Percentiles rank a stretch among this genome's conserved stretches.
Conservation (phyloP, 192 early-diverging fungal genomes). For the Coemansia sp. region DNA sequence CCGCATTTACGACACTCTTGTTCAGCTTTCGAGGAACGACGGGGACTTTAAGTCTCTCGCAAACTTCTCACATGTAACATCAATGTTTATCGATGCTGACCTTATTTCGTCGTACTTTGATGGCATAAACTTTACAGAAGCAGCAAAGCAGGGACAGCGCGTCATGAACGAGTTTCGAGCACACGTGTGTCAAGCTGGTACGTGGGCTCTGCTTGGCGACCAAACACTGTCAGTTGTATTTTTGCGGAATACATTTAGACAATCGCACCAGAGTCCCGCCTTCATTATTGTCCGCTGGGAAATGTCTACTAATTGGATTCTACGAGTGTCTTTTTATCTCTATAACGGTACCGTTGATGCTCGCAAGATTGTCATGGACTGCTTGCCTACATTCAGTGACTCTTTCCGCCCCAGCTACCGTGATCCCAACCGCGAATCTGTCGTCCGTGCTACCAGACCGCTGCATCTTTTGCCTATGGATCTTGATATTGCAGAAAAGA, state of each 20-base stretch:
- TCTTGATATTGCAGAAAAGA: constrained; percentile 16
- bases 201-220: constrained; percentile 50
- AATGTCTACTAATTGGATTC: constrained; percentile 49
- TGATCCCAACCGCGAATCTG: constrained; percentile 25
- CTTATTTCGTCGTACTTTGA: constrained; percentile 40
- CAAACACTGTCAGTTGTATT: constrained; percentile 40
- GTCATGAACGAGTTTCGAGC: constrained; percentile 49
- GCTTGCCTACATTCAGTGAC: constrained; percentile 36
- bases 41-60: constrained; percentile 20
- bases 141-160: constrained; percentile 32
- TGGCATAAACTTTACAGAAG: constrained; percentile 46
- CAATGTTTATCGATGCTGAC: constrained; percentile 49
- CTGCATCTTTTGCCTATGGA: constrained; percentile 52
- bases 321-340: constrained; percentile 44
- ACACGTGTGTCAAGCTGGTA: constrained; percentile 40
- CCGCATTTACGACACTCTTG: constrained; percentile 30
- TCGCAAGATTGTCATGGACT: constrained; percentile 46
- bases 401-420: constrained; percentile 36
- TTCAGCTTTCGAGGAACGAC: constrained; percentile 24
- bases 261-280: constrained; percentile 29
- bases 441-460: constrained; percentile 44
- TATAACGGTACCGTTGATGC: constrained; percentile 48
- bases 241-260: constrained; percentile 39
- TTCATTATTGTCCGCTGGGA: constrained; percentile 46
- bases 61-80: constrained; percentile 38